Conservation (phyloP, 352 stramenopile genomes). For the Pythium guiyangense region DNA sequence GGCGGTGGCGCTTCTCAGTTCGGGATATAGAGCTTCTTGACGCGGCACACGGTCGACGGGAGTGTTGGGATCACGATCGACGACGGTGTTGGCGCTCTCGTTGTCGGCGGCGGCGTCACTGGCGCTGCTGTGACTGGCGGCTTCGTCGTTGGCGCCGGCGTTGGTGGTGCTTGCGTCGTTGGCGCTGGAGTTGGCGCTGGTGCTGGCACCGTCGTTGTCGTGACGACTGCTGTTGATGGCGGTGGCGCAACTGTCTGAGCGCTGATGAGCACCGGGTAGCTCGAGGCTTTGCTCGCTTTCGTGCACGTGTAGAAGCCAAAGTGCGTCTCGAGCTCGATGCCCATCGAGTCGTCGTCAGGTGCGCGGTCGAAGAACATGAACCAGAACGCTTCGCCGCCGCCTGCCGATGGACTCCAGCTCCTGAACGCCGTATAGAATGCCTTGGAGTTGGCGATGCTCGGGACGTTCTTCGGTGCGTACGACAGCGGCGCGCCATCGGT, state of each 20-base stretch:
- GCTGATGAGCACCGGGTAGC: slow-evolving; percentile 32
- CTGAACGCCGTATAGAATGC: slow-evolving; percentile 58
- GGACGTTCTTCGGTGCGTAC: slow-evolving; percentile 37
- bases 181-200: background rate
- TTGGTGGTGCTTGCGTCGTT: slow-evolving; percentile 2
- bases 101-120: slow-evolving; percentile 5
- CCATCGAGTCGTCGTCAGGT: slow-evolving; percentile 43
- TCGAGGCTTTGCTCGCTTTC: slow-evolving; percentile 26
- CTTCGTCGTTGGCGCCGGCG: slow-evolving; percentile 2
- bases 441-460: slow-evolving; percentile 42
- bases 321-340: slow-evolving; percentile 50
- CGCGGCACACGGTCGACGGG: slow-evolving; percentile 22
- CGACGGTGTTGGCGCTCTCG: slow-evolving; percentile 5
- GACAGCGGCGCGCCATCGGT: slow-evolving; percentile 30
- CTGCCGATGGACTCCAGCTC: slow-evolving; percentile 46
- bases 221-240: background rate
- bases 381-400: slow-evolving; percentile 66
- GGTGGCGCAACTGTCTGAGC: slow-evolving; percentile 1
- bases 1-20: slow-evolving; percentile 7
- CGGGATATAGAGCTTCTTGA: slow-evolving; percentile 26
- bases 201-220: background rate
- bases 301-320: slow-evolving; percentile 70
- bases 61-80: slow-evolving; percentile 6
- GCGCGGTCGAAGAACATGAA: slow-evolving; percentile 78
- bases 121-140: background rate